Conservation (phyloP, 768 basidiomycete species). For the Lentinula sp. region DNA sequence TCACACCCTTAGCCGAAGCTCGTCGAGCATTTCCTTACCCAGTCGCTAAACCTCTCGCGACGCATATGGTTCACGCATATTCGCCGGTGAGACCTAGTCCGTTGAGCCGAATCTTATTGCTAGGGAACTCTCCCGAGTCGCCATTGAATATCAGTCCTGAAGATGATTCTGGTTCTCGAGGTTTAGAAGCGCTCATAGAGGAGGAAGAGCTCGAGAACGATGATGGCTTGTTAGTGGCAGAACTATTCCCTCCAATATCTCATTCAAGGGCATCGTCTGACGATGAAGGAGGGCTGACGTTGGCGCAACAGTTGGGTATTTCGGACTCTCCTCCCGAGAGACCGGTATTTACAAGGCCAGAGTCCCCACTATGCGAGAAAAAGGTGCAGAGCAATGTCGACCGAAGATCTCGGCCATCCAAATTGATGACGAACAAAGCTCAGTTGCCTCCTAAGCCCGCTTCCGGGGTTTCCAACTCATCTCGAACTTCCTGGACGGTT, state of each 20-base stretch:
- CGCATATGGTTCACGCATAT: conserved; percentile 73
- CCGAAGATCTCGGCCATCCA: conserved; percentile 7
- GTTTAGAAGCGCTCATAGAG: not conserved
- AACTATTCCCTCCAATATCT: conserved; percentile 13
- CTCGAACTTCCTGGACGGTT: not conserved
- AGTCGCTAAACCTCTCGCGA: conserved; percentile 62
- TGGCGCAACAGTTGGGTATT: conserved; percentile 41
- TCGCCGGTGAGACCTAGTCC: conserved; percentile 79
- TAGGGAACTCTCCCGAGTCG: conserved; percentile 47
- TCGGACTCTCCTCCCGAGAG: conserved; percentile 24
- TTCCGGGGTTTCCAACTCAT: not conserved
- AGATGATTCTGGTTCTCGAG: not conserved
- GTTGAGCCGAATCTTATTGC: conserved; percentile 71
- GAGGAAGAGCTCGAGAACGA: not conserved
- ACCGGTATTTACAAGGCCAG: conserved; percentile 25
- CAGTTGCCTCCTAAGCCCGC: not conserved
- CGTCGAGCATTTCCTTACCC: conserved; percentile 50
- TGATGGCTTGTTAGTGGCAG: conserved; percentile 22
- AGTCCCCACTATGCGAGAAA: conserved; percentile 51
- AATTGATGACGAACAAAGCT: conserved; percentile 14
- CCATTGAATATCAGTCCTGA: not conserved
- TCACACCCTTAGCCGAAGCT: conserved; percentile 23
- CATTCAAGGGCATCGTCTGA: not conserved
- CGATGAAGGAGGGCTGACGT: conserved; percentile 23
- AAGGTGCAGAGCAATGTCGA: conserved; percentile 27